These are phyloP conservation scores for Eucalyptus regnans DNA, from an alignment of 345 rosid genomes.

Conservation along the genomic window DNA sequence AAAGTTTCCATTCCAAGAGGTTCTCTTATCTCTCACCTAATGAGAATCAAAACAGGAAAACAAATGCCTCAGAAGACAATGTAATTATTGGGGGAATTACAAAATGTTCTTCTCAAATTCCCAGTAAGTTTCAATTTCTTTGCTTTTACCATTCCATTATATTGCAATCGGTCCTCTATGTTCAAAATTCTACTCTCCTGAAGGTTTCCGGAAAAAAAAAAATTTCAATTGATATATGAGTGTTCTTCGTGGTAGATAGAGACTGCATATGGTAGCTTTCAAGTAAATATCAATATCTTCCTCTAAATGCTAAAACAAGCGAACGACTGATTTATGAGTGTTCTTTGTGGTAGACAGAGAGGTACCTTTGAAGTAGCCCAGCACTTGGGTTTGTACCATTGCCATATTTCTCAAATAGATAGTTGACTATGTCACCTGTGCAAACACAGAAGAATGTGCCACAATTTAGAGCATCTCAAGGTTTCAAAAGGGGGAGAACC, in stretches of 20 bases:
- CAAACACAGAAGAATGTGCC: neutral
- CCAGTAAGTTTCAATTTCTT: neutral
- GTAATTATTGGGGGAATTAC: neutral
- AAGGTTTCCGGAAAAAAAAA: neutral
- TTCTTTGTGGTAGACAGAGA: neutral
- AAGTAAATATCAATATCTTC: neutral
- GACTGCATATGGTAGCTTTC: neutral
- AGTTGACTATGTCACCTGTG: conserved; percentile 69
- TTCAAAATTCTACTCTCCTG: neutral
- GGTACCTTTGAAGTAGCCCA: conserved; percentile 66
- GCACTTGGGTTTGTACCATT: conserved; percentile 48
- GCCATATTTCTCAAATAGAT: conserved; percentile 64
- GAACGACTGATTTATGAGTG: neutral
- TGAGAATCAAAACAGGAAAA: neutral
- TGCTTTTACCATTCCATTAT: neutral
- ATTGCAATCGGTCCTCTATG: neutral
- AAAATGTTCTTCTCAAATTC: neutral
- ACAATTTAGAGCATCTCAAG: neutral
- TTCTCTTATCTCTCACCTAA: neutral
- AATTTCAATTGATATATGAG: neutral
- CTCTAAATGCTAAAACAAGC: neutral
- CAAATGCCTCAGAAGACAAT: neutral
- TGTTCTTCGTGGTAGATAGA: neutral
- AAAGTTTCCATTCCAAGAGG: neutral
- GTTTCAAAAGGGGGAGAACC: neutral